Conservation (phyloP, 2,329 filamentous ascomycete species). For the Penicillium griseofulvum region DNA sequence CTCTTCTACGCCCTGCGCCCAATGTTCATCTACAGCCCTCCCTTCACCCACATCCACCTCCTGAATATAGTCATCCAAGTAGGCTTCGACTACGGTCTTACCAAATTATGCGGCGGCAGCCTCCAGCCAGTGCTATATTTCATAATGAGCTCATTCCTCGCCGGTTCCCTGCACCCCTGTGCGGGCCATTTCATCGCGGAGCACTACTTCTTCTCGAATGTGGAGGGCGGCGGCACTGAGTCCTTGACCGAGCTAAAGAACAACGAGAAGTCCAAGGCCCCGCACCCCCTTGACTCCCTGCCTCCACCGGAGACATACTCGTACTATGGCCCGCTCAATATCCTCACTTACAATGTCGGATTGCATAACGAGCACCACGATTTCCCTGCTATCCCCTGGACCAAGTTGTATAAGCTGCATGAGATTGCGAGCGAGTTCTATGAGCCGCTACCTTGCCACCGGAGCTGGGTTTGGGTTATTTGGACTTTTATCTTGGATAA, state of each 20-base stretch:
- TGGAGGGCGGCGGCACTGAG: constrained; percentile 39
- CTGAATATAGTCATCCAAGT: constrained; percentile 78
- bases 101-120: constrained; percentile 54
- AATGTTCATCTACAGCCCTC: constrained; percentile 88
- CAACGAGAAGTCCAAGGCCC: constrained; percentile 33
- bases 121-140: constrained; percentile 73
- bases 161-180: constrained; percentile 87
- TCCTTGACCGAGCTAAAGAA: constrained; percentile 53
- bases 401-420: constrained; percentile 72
- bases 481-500: constrained; percentile 95
- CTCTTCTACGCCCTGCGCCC: constrained; percentile 96
- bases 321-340: constrained; percentile 91
- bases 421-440: constrained; percentile 89
- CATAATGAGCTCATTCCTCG: constrained; percentile 85
- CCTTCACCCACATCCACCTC: constrained; percentile 79
- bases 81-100: constrained; percentile 70
- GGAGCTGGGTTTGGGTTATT: constrained; percentile 88
- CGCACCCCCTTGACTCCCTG: constrained; percentile 58
- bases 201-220: constrained; percentile 70
- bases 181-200: constrained; percentile 98
- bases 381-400: constrained; percentile 97
- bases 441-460: constrained; percentile 76
- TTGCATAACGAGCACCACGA: constrained; percentile 99
- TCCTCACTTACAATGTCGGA: constrained; percentile 94
- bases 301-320: constrained; percentile 90